Base-by-base conservation (phyloP, 139 green algal genomes). In the Ettlia oleoabundans region DNA sequence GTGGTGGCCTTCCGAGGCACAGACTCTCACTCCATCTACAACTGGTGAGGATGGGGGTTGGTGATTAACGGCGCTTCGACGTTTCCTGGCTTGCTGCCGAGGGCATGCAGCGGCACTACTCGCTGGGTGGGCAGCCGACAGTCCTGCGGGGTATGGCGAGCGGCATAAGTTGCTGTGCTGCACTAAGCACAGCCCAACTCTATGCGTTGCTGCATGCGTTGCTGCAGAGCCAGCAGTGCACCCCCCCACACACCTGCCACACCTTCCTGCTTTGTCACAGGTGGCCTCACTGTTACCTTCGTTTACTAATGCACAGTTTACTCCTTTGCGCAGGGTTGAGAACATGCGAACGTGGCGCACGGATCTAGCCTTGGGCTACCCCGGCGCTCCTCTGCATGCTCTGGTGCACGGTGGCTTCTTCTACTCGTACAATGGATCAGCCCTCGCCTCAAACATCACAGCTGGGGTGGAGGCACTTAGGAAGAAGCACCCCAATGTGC, bases 311-410 rank as follows among this genome's bases (percentile, higher is more conserved):
- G n/a, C n/a, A n/a, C n/a, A n/a, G n/a, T n/a, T 10, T 47, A 26
- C 71, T 3, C 32, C 30, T 32, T 7, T 3, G 18, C 37, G 51
- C 76, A 82, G 92, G 94, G 89, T 90, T 2, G 86, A 96, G 38
- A 95, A 97, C 86, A 94, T 98, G 88, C 88, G 88, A n/a, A 87
- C 89, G 7, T 95, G 92, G 93, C 87, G 90, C 22, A 89, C 84
- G 19, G 79, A 92, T 67, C 68, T 89, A 26, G 37, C 83, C 7
- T 70, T 93, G 15, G 55, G 72, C 42, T 87, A 87, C 42, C 85
- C 88, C 6, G 68, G 76, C 21, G 87, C 89, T 1, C 76, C 85
- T 0, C 24, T 43, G 37, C 75, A 77, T 0, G 80, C 86, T 21
- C 32, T 85, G 3, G 86, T 95, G 8, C 92, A 95, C 76, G 88